A percentile compares a stretch with the other conserved stretches of the same genome.
Evolutionary conservation across 2,329 filamentous ascomycete genomes (phyloP).

Genomic region (Aspergillus hortae): DNA sequence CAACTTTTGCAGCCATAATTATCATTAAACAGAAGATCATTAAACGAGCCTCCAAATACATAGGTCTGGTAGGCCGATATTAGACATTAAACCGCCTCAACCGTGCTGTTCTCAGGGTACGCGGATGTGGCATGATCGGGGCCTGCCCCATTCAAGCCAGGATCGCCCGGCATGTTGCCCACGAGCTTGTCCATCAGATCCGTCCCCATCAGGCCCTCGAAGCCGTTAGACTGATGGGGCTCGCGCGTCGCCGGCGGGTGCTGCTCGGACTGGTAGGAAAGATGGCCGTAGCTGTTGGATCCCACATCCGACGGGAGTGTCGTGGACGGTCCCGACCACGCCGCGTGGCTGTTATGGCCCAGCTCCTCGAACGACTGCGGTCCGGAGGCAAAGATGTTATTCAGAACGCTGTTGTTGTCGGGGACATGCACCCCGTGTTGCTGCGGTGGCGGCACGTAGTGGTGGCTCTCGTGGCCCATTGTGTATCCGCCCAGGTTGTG

Average conservation of each 20-base stretch:
- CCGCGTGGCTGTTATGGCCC: conserved; percentile 23
- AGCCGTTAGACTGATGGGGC: conserved; percentile 27
- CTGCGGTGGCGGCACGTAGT: conserved; percentile 33
- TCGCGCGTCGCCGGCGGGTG: conserved; percentile 31
- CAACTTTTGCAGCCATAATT: conserved; percentile 6
- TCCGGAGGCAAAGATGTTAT: conserved; percentile 29
- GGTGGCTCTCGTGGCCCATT: conserved; percentile 32
- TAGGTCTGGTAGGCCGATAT: background rate
- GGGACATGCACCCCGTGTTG: conserved; percentile 27
- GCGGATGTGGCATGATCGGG: conserved; percentile 28
- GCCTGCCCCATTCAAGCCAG: conserved; percentile 32
- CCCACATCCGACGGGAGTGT: conserved; percentile 30
- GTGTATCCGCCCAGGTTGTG: conserved; percentile 26
- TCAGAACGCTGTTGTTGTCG: conserved; percentile 31
- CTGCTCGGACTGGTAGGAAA: conserved; percentile 31
- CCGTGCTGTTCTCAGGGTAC: conserved; percentile 29
- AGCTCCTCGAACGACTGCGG: conserved; percentile 35
- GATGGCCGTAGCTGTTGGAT: conserved; percentile 28
- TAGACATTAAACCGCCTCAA: conserved; percentile 27
- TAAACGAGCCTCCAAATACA: background rate
- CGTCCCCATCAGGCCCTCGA: conserved; percentile 31
- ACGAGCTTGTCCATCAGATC: conserved; percentile 38
- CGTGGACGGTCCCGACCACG: conserved; percentile 29
- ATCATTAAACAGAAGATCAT: conserved; percentile 2
- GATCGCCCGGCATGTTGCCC: conserved; percentile 30